Evolutionary conservation across 176 grass and related monocot genomes (phyloP).

Genomic region (Thalia dealbata): DNA sequence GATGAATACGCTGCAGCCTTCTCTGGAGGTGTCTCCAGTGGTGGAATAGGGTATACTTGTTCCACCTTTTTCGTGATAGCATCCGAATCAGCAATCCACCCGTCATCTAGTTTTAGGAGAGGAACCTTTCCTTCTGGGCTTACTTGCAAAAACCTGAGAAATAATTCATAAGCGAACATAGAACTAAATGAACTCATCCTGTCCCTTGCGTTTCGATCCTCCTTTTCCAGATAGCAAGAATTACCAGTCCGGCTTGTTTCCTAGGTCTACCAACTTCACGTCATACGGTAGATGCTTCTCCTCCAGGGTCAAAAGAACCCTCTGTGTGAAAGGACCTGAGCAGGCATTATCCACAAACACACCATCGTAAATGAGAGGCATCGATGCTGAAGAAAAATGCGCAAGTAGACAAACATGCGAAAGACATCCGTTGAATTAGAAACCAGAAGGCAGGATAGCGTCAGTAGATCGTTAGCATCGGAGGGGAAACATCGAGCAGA

Average conservation of each 20-base stretch:
- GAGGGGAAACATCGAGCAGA: neutral
- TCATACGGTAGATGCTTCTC: conserved; percentile 70
- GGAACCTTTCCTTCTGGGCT: conserved; percentile 87
- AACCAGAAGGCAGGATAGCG: neutral
- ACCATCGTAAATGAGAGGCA: neutral
- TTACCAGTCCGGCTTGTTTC: conserved; percentile 91
- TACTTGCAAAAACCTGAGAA: conserved; percentile 66
- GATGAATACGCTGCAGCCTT: conserved; percentile 56
- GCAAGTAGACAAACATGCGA: neutral
- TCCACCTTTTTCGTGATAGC: conserved; percentile 69
- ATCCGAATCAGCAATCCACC: conserved; percentile 92
- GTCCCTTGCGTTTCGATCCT: neutral
- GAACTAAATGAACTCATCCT: neutral
- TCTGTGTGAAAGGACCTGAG: conserved; percentile 77
- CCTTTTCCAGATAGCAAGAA: conserved; percentile 9
- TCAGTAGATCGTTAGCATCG: neutral
- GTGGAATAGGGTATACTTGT: conserved; percentile 72
- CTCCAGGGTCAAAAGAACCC: conserved; percentile 79
- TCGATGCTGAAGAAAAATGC: neutral
- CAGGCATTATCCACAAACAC: neutral
- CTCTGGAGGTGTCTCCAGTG: conserved; percentile 58
- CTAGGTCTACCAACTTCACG: conserved; percentile 57
- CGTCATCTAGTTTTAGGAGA: conserved; percentile 58
- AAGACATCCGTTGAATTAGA: neutral
- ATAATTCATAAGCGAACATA: neutral